Evolutionary conservation across 805 yeast genomes (phyloP).

Genomic region (Lipomyces yamadae): DNA sequence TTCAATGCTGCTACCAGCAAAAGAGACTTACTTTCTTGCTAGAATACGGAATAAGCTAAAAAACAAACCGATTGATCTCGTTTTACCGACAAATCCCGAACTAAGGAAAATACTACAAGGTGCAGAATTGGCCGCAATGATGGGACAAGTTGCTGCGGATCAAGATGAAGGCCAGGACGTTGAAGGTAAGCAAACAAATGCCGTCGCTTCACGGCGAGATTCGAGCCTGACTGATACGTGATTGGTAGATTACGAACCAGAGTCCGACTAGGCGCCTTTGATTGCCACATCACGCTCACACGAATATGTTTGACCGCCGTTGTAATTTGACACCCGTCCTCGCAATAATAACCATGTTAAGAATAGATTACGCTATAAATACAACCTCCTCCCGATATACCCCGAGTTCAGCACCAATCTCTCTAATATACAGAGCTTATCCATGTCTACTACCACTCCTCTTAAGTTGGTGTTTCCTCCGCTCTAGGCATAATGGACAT

Average conservation of each 20-base stretch:
- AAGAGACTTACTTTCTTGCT: not conserved
- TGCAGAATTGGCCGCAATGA: conserved; percentile 71
- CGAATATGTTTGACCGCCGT: too few species aligned
- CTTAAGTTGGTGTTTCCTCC: conserved; percentile 1
- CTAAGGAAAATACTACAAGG: conserved; percentile 70
- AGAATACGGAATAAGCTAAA: conserved; percentile 61
- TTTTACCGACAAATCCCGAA: conserved; percentile 57
- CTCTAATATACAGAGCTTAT: not conserved
- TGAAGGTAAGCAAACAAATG: conserved; percentile 10
- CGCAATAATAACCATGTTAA: not conserved
- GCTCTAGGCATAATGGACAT: conserved; percentile 63
- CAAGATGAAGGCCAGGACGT: conserved; percentile 30
- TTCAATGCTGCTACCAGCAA: not conserved
- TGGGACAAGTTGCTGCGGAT: conserved; percentile 39
- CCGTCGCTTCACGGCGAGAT: not conserved
- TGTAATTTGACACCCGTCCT: not conserved
- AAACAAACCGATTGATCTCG: conserved; percentile 76
- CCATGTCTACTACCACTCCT: not conserved
- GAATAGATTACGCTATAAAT: not conserved
- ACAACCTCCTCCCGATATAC: not conserved
- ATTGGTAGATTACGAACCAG: conserved; percentile 33
- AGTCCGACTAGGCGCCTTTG: conserved; percentile 26
- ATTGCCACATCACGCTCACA: not conserved
- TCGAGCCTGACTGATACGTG: not conserved
- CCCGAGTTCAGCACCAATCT: not conserved